Conservation (phyloP, 2,329 filamentous ascomycete genomes). For the Fusarium sublunatum region DNA sequence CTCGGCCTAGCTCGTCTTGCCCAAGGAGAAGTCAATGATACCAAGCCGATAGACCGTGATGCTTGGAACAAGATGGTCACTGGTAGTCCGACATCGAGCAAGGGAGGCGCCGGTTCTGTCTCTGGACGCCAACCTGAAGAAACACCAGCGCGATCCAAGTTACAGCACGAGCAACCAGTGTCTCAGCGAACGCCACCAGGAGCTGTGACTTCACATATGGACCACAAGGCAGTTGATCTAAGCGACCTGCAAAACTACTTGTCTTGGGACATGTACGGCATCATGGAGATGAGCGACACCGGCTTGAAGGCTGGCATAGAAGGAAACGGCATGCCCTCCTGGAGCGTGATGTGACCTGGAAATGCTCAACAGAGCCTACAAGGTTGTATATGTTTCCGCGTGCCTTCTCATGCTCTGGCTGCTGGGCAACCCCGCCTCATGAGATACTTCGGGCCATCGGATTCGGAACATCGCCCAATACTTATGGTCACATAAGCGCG, state of each 20-base stretch:
- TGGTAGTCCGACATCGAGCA: constrained; percentile 27
- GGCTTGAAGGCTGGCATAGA: constrained; percentile 52
- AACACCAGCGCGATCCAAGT: constrained; percentile 47
- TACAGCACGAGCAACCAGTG: constrained; percentile 54
- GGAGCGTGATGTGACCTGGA: constrained; percentile 41
- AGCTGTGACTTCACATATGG: constrained; percentile 45
- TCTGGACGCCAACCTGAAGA: constrained; percentile 34
- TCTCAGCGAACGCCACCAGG: constrained; percentile 40
- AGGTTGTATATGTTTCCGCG: neutral
- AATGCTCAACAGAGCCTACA: neutral
- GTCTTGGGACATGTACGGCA: constrained; percentile 56
- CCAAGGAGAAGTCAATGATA: constrained; percentile 36
- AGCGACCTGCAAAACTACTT: constrained; percentile 55
- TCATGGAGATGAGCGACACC: constrained; percentile 55
- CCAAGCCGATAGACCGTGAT: constrained; percentile 29
- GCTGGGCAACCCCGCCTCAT: constrained; percentile 1
- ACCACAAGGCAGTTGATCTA: constrained; percentile 52
- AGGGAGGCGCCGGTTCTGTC: constrained; percentile 27
- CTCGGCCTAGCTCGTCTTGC: constrained; percentile 42
- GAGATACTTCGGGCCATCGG: constrained; percentile 28
- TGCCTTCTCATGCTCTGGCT: neutral
- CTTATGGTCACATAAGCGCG: constrained; percentile 6
- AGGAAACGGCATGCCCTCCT: constrained; percentile 49
- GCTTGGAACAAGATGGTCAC: constrained; percentile 28
- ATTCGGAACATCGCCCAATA: constrained; percentile 35